These are phyloP conservation scores for Xylaria sp. DNA, from an alignment of 2,329 filamentous ascomycete genomes.

Conservation along the genomic window DNA sequence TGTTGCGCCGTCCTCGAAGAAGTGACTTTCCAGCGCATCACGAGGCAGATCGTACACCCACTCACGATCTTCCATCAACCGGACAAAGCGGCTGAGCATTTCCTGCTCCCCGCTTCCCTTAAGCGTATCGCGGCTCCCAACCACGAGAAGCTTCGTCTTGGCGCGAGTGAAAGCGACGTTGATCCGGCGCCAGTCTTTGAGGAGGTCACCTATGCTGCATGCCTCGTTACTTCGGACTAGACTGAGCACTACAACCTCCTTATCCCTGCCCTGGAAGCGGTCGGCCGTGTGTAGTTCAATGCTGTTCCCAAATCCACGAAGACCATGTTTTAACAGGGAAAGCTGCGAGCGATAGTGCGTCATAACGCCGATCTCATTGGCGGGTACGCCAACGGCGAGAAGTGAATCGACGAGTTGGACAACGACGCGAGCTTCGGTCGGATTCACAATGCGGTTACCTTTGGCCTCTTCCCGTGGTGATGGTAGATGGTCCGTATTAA, in stretches of 20 bases:
- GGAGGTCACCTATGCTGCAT: constrained; percentile 85
- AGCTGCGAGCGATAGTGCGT: constrained; percentile 97
- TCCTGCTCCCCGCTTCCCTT: constrained; percentile 77
- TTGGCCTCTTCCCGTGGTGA: constrained; percentile 75
- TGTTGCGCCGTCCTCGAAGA: constrained; percentile 69
- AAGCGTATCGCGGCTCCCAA: constrained; percentile 84
- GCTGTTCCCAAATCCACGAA: constrained; percentile 66
- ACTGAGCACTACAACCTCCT: constrained; percentile 88
- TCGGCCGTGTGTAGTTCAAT: constrained; percentile 98
- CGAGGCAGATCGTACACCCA: constrained; percentile 82
- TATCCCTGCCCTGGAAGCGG: constrained; percentile 95
- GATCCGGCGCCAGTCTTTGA: constrained; percentile 91
- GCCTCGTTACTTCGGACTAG: constrained; percentile 88
- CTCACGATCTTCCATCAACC: constrained; percentile 77
- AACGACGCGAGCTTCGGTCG: constrained; percentile 80
- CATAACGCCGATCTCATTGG: constrained; percentile 88
- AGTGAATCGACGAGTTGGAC: constrained; percentile 84
- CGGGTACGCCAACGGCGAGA: constrained; percentile 77
- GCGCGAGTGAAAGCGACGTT: constrained; percentile 96
- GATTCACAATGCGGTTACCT: constrained; percentile 89
- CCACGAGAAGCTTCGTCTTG: constrained; percentile 87
- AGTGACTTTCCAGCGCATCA: constrained; percentile 73
- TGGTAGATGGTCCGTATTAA: constrained; percentile 86
- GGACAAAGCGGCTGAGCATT: constrained; percentile 79
- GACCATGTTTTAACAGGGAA: constrained; percentile 78